These are phyloP conservation scores for Gleditsia sinensis DNA, from an alignment of 306 rosid genomes.

Conservation along the genomic window DNA sequence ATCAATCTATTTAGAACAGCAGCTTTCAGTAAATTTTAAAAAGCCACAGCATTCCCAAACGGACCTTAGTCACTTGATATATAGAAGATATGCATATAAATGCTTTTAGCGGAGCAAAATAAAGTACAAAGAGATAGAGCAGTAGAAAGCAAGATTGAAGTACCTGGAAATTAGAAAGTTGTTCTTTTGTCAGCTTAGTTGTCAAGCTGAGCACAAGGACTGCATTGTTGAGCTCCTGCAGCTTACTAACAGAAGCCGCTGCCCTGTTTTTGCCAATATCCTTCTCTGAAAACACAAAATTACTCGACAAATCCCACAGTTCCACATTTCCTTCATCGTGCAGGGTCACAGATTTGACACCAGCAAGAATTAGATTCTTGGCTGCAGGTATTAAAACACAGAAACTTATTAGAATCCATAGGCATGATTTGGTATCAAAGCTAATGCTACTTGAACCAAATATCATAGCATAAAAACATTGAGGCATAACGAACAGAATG, in stretches of 20 bases:
- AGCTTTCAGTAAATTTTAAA: too few relatives aligned
- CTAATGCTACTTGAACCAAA: background rate
- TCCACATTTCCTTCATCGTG: slow-evolving; percentile 82
- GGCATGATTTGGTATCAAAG: slow-evolving; percentile 2
- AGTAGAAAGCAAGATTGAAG: background rate
- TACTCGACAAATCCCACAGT: slow-evolving; percentile 84
- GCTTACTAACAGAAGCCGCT: slow-evolving; percentile 72
- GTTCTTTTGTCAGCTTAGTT: slow-evolving; percentile 56
- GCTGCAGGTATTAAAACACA: slow-evolving; percentile 58
- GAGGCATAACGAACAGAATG: too few relatives aligned
- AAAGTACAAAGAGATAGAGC: background rate
- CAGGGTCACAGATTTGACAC: slow-evolving; percentile 87
- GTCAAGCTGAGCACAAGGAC: slow-evolving; percentile 67
- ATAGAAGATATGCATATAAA: background rate
- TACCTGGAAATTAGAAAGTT: slow-evolving; percentile 80
- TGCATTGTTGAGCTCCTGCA: slow-evolving; percentile 94
- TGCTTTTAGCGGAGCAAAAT: background rate
- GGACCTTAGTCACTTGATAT: background rate
- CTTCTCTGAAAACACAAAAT: slow-evolving; percentile 66
- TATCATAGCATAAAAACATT: background rate
- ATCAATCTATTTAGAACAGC: too few relatives aligned
- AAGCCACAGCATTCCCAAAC: too few relatives aligned
- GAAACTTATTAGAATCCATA: slow-evolving; percentile 20
- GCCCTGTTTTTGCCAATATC: slow-evolving; percentile 86
- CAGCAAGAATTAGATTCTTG: slow-evolving; percentile 91